Evolutionary conservation across 192 early-diverging fungal species (phyloP).

Genomic region (Lunasporangiospora selenospora): DNA sequence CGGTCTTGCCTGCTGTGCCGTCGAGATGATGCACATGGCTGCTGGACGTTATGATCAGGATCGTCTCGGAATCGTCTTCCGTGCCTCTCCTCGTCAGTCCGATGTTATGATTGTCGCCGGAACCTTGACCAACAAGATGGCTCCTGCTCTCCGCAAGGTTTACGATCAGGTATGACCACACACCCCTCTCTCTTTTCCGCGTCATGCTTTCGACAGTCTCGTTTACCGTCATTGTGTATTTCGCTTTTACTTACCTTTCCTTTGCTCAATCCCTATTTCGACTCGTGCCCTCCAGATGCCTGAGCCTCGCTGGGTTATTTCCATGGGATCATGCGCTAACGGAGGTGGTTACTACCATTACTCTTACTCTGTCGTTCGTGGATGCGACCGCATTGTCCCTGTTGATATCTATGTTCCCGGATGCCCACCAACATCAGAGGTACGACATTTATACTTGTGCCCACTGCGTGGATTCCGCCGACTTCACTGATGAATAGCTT

Average conservation of each 20-base stretch:
- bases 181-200: background rate
- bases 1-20: conserved; percentile 93
- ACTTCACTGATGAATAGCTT: too few relatives aligned
- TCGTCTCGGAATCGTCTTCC: conserved; percentile 96
- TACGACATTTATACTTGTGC: background rate
- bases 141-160: conserved; percentile 70
- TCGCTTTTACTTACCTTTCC: background rate
- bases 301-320: conserved; percentile 98
- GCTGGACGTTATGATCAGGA: conserved; percentile 97
- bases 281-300: conserved; percentile 72
- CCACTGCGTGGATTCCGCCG: too few relatives aligned
- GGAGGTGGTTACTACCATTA: conserved; percentile 99
- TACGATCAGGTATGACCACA: conserved; percentile 61
- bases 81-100: conserved; percentile 95
- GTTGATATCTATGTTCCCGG: conserved; percentile 97
- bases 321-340: conserved; percentile 98
- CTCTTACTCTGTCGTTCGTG: conserved; percentile 92
- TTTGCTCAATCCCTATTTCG: background rate
- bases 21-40: conserved; percentile 99
- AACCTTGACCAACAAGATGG: conserved; percentile 99
- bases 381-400: conserved; percentile 96
- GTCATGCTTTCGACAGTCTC: conserved; percentile 2
- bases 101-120: conserved; percentile 99
- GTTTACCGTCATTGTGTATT: too few relatives aligned
- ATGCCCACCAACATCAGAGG: conserved; percentile 95